phyloP scores from a whole-genome alignment of 345 rosid genomes.

The Salix udensis region DNA sequence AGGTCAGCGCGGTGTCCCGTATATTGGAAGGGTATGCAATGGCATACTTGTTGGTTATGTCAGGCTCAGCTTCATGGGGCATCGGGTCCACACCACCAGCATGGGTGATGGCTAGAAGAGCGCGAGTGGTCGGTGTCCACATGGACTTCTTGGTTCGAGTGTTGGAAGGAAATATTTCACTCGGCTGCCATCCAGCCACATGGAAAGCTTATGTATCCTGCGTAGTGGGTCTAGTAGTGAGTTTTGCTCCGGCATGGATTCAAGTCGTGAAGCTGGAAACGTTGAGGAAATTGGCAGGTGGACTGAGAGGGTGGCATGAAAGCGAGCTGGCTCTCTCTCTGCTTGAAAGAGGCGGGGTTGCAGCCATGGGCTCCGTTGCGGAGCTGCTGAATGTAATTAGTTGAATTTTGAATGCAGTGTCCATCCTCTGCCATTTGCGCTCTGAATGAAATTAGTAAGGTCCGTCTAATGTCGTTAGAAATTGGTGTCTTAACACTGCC shows the following conservation, averaged over 20 bases:
- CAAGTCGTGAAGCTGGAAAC: slow-evolving; percentile 45
- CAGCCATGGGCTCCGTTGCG: slow-evolving; percentile 34
- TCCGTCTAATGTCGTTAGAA: background rate
- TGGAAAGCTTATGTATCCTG: slow-evolving; percentile 64
- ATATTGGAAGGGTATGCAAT: slow-evolving; percentile 53
- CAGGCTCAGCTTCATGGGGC: slow-evolving; percentile 45
- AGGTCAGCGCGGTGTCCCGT: slow-evolving; percentile 29
- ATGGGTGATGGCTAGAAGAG: slow-evolving; percentile 30
- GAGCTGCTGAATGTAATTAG: slow-evolving; percentile 30
- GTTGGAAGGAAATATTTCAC: slow-evolving; percentile 43
- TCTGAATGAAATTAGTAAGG: background rate
- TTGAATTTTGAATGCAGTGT: slow-evolving; percentile 9
- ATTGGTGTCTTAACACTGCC: background rate
- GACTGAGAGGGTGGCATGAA: slow-evolving; percentile 53
- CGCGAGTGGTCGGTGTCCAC: slow-evolving; percentile 32
- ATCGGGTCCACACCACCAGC: slow-evolving; percentile 24
- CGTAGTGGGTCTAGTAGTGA: slow-evolving; percentile 41
- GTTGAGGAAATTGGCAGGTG: slow-evolving; percentile 41
- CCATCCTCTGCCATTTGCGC: background rate
- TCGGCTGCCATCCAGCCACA: slow-evolving; percentile 50
- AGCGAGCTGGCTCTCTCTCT: slow-evolving; percentile 54
- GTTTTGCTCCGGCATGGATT: slow-evolving; percentile 51
- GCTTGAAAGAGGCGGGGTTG: slow-evolving; percentile 55
- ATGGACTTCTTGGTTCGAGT: slow-evolving; percentile 49
- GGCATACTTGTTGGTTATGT: slow-evolving; percentile 43